Conservation (phyloP, 495 filamentous ascomycete species). For the Geoglossum glabrum region DNA sequence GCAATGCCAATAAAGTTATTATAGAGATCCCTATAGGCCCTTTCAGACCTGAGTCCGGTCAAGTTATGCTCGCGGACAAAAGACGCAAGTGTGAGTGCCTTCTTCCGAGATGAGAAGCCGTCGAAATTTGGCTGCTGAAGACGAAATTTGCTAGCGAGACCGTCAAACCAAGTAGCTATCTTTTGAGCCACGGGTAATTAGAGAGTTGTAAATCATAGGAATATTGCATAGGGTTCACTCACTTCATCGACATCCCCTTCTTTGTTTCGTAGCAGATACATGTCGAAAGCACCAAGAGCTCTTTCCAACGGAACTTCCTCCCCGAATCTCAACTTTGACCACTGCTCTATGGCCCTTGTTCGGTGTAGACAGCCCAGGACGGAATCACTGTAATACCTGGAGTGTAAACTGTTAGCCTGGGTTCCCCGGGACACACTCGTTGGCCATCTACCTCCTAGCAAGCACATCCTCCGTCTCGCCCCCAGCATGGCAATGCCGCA, state of each 20-base stretch:
- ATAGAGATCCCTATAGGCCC: slow-evolving; percentile 53
- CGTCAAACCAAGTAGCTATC: slow-evolving; percentile 42
- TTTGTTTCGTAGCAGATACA: slow-evolving; percentile 58
- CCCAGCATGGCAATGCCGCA: slow-evolving; percentile 37
- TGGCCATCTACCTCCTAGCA: slow-evolving; percentile 44
- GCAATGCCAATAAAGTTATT: slow-evolving; percentile 71
- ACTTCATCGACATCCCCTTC: slow-evolving; percentile 57
- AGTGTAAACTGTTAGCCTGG: slow-evolving; percentile 1
- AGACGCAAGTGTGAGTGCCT: slow-evolving; percentile 41
- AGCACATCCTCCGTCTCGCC: slow-evolving; percentile 53
- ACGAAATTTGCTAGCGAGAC: slow-evolving; percentile 33
- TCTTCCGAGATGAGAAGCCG: slow-evolving; percentile 34
- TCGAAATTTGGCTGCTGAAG: slow-evolving; percentile 27
- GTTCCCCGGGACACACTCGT: background rate
- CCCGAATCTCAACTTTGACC: slow-evolving; percentile 35
- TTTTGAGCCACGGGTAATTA: slow-evolving; percentile 10
- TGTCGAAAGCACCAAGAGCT: slow-evolving; percentile 63
- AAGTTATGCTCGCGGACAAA: slow-evolving; percentile 47
- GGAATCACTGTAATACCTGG: slow-evolving; percentile 54
- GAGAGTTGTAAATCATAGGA: background rate
- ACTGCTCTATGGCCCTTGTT: slow-evolving; percentile 53
- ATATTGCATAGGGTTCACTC: slow-evolving; percentile 25
- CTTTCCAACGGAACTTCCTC: slow-evolving; percentile 43
- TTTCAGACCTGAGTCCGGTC: slow-evolving; percentile 40
- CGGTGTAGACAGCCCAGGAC: slow-evolving; percentile 66